phyloP scores from a whole-genome alignment of 2,329 filamentous ascomycete species.

The Aspergillus sp. region DNA sequence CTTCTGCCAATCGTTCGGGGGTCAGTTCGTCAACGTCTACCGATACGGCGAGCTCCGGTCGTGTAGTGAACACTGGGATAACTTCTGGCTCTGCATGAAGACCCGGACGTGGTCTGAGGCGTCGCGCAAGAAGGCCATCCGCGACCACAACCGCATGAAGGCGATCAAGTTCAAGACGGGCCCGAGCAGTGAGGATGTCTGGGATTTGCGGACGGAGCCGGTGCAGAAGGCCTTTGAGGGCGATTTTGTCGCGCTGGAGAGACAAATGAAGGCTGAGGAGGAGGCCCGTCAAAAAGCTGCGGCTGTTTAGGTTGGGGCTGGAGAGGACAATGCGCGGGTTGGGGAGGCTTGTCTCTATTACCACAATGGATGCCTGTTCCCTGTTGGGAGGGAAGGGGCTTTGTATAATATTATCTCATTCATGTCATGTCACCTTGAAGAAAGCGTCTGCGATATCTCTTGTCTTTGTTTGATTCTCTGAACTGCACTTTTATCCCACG shows the following conservation, averaged over 20 bases:
- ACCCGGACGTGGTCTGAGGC: slow-evolving; percentile 63
- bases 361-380: background rate
- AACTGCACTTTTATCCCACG: background rate
- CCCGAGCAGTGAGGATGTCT: slow-evolving; percentile 85
- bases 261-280: slow-evolving; percentile 43
- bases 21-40: slow-evolving; percentile 90
- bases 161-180: slow-evolving; percentile 65
- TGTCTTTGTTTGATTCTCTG: background rate
- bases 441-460: background rate
- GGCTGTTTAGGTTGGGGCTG: background rate
- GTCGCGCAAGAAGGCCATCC: slow-evolving; percentile 60
- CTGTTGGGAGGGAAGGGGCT: background rate
- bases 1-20: slow-evolving; percentile 88
- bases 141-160: slow-evolving; percentile 67
- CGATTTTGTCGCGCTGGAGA: slow-evolving; percentile 44
- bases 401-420: background rate
- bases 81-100: slow-evolving; percentile 98
- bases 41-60: slow-evolving; percentile 73
- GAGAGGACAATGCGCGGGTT: background rate
- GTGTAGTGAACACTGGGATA: slow-evolving; percentile 83
- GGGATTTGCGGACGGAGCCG: slow-evolving; percentile 69
- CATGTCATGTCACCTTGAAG: background rate
- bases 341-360: background rate
- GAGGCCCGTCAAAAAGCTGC: slow-evolving; percentile 35
- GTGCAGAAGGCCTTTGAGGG: slow-evolving; percentile 53